Percentiles rank a stretch among this genome's conserved stretches.
Conservation (phyloP, 2,329 filamentous ascomycete genomes). For the Cladosporium cucumerinum region DNA sequence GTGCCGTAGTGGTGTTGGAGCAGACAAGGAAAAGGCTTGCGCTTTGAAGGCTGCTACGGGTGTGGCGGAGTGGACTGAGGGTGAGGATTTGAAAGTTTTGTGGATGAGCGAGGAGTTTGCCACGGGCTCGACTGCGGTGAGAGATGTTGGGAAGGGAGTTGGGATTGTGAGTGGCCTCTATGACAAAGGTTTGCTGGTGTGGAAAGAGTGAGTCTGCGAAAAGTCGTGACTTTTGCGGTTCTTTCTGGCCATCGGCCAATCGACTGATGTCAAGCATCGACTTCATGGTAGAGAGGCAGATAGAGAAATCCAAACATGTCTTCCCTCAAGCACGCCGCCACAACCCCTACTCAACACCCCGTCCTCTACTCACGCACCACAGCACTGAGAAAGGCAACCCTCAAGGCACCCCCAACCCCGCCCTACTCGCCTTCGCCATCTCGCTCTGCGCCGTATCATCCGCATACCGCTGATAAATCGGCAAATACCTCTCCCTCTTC, state of each 20-base stretch:
- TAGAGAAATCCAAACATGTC: no score
- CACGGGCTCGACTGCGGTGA: slow-evolving; percentile 36
- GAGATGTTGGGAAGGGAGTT: slow-evolving; percentile 37
- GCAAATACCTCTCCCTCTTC: slow-evolving; percentile 64
- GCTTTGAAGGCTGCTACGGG: slow-evolving; percentile 35
- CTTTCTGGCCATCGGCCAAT: no score
- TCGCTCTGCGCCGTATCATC: slow-evolving; percentile 47
- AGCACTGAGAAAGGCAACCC: not conserved
- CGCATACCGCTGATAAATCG: slow-evolving; percentile 58
- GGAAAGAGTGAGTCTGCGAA: slow-evolving; percentile 25
- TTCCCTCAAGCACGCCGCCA: no score
- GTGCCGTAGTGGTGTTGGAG: slow-evolving; percentile 20
- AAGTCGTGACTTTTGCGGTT: no score
- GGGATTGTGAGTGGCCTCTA: slow-evolving; percentile 42
- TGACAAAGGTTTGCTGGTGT: slow-evolving; percentile 40
- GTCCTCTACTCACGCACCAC: no score
- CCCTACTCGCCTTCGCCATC: slow-evolving; percentile 50
- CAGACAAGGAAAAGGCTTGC: slow-evolving; percentile 22
- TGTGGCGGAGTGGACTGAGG: slow-evolving; percentile 40
- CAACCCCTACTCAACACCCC: no score
- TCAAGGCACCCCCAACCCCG: slow-evolving; percentile 61
- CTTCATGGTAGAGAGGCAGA: no score
- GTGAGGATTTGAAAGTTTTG: slow-evolving; percentile 34
- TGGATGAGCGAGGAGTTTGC: slow-evolving; percentile 39
- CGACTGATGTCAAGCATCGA: no score